phyloP scores from a whole-genome alignment of 2,329 filamentous ascomycete genomes.

The Cadophora sp. region DNA sequence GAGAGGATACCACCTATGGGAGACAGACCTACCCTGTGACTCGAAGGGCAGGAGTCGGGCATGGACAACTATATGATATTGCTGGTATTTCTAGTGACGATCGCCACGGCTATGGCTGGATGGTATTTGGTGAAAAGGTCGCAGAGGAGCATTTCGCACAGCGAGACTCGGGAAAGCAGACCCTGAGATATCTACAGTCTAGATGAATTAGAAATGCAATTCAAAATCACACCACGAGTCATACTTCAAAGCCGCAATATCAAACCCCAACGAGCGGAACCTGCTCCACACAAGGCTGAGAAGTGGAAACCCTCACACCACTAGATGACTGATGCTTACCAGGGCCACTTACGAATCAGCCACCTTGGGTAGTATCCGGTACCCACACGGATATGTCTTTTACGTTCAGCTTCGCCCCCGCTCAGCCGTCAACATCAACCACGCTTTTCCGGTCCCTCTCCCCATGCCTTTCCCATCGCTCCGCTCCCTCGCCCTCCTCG shows the following conservation, averaged over 20 bases:
- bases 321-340: conserved; percentile 10
- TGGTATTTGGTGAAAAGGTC: conserved; percentile 20
- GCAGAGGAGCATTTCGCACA: not conserved
- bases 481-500: not conserved
- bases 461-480: conserved; percentile 13
- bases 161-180: not conserved
- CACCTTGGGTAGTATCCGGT: not conserved
- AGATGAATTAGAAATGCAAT: not conserved
- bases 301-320: not conserved
- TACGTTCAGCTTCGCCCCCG: conserved; percentile 12
- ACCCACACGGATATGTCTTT: not conserved
- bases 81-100: conserved; percentile 15
- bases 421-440: not conserved
- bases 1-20: conserved; percentile 53
- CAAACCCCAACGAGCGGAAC: not conserved
- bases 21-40: conserved; percentile 41
- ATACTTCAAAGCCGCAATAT: not conserved
- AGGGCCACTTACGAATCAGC: conserved; percentile 17
- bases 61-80: conserved; percentile 11
- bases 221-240: not conserved
- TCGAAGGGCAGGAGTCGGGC: not conserved
- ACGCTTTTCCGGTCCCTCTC: not conserved
- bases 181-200: not conserved
- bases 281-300: conserved; percentile 6
- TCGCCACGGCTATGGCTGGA: conserved; percentile 13